phyloP scores from a whole-genome alignment of 371 early-diverging fungal species.

The Mucor piriformis region DNA sequence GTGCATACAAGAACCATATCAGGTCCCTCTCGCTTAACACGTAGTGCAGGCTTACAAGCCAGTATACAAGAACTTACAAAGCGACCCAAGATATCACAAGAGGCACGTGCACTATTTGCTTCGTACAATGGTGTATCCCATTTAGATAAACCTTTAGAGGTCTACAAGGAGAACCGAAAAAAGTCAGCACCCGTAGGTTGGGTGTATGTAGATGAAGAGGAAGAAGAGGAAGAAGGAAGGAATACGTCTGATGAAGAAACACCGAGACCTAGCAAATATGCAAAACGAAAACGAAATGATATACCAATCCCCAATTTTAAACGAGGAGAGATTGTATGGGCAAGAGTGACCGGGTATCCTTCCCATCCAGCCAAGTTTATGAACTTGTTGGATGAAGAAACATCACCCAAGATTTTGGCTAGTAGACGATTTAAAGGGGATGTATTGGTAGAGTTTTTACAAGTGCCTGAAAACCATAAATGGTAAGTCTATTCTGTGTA shows the following conservation, averaged over 20 bases:
- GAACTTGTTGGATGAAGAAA: conserved; percentile 10
- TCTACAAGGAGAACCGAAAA: conserved; percentile 5
- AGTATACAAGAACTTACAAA: conserved; percentile 17
- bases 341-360: conserved; percentile 48
- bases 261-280: neutral
- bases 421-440: conserved; percentile 9
- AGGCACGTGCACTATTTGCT: conserved; percentile 7
- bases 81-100: conserved; percentile 16
- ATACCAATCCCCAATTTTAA: conserved; percentile 13
- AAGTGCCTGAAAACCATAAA: conserved; percentile 33
- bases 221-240: neutral
- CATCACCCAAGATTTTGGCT: conserved; percentile 5
- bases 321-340: conserved; percentile 47
- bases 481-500: conserved; percentile 9
- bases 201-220: conserved; percentile 18
- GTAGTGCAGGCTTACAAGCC: conserved; percentile 15
- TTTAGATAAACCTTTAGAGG: neutral
- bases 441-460: conserved; percentile 23
- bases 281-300: conserved; percentile 5
- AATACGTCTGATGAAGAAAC: neutral
- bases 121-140: conserved; percentile 20
- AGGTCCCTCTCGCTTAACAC: conserved; percentile 8
- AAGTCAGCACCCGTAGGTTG: conserved; percentile 24
- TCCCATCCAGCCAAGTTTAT: conserved; percentile 47
- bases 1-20: too few species aligned